phyloP scores from a whole-genome alignment of 1,284 basidiomycete species.

The Irpex lacteus region DNA sequence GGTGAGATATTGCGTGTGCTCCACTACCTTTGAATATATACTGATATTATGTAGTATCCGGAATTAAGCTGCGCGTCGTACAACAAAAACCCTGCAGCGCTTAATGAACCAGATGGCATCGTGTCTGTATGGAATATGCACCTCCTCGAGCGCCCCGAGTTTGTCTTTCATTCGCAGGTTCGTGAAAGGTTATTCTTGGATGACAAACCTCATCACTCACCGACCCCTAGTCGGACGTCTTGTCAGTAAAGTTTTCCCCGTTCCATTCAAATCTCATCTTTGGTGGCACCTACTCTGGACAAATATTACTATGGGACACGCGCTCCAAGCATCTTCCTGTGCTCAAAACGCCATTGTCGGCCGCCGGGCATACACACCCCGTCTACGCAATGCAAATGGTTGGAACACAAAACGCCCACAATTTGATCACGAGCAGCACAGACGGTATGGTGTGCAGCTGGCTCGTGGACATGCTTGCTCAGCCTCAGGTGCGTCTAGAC shows the following conservation, averaged over 20 bases:
- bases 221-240: constrained; percentile 81
- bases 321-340: constrained; percentile 94
- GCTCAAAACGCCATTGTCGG: constrained; percentile 93
- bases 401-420: constrained; percentile 97
- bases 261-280: constrained; percentile 98
- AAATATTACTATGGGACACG: constrained; percentile 99
- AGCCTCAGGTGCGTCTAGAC: constrained; percentile 71
- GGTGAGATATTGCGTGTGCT: no score
- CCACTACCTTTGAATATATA: no score
- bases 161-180: constrained; percentile 96
- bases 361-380: constrained; percentile 95
- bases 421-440: constrained; percentile 92
- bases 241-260: constrained; percentile 94
- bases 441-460: constrained; percentile 97
- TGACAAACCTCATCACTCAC: constrained; percentile 9
- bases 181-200: constrained; percentile 17
- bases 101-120: constrained; percentile 95
- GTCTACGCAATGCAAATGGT: constrained; percentile 98
- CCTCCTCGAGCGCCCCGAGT: constrained; percentile 92
- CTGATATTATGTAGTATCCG: constrained; percentile 65
- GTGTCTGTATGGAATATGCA: constrained; percentile 98
- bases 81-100: constrained; percentile 89
- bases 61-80: constrained; percentile 95
- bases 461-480: constrained; percentile 97
- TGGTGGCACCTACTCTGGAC: constrained; percentile 97